Base-by-base conservation (phyloP, 129 eudicot genomes). In the Kitagawia praeruptora region DNA sequence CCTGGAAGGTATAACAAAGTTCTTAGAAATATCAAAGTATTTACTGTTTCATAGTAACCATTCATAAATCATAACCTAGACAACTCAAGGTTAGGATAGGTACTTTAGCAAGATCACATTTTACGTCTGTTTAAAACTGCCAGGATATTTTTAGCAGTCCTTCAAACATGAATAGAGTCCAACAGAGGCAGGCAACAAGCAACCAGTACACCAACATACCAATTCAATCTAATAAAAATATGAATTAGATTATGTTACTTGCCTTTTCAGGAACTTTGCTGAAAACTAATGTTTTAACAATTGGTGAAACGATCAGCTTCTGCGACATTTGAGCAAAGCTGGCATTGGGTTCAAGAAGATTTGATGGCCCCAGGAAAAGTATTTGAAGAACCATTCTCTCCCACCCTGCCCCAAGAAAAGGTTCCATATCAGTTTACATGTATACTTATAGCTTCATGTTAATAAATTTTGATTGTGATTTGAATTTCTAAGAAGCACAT, bases 311-410 rank as follows among this genome's bases (percentile, higher is more conserved):
- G 27, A 96, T 96, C 76, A 96, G 84, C 85, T 96, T 96, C 80
- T 96, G 95, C 61, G 99, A 96, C 99, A 96, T 92, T 63, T 96
- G 99, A 58, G 95, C 89, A 80, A 96, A 96, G 84, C 91, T 87
- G 80, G 99, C 87, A 37, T 96, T 87, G 7, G 98, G 99, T 61
- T 96, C 99, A 80, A 96, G 82, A 71, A 96, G 92, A 87, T 96
- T 92, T 39, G 98, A 96, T 18, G 99, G 99, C 37, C 99, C 99
- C 41, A 96, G 98, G 82, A 92, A 96, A 84, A 96, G 81, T 74
- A 96, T 96, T 81, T 96, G 99, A 73, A 96, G 99, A 85, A 96
- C 98, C 99, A 96, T 96, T 84, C 99, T 89, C 74, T 96, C 99
- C 99, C 99, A 96, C 18, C 99, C 99, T 96, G 90, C 51, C 75